These are phyloP conservation scores for Hypoxylon sp. DNA, from an alignment of 2,329 filamentous ascomycete species.

Conservation along the genomic window DNA sequence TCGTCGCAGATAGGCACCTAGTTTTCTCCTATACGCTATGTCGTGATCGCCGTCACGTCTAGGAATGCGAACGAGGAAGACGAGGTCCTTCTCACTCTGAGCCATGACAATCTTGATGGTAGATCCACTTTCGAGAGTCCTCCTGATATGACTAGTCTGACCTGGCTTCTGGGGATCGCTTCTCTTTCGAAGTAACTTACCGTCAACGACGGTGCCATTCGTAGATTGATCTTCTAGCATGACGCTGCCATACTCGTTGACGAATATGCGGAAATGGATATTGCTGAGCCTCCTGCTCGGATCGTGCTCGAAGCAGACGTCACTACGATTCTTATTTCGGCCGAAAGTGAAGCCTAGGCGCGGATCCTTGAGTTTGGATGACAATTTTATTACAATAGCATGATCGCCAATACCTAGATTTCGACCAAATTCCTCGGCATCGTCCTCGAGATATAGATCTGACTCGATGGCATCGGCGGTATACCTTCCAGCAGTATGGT, in stretches of 20 bases:
- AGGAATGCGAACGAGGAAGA: constrained; percentile 89
- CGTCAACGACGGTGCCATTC: constrained; percentile 94
- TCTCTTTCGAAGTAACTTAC: constrained; percentile 72
- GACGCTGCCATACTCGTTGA: constrained; percentile 86
- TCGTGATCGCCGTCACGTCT: constrained; percentile 77
- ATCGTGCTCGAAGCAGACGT: constrained; percentile 78
- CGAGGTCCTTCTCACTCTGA: constrained; percentile 70
- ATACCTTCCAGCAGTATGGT: constrained; percentile 65
- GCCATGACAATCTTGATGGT: constrained; percentile 78
- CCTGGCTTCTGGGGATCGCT: constrained; percentile 56
- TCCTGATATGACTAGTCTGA: constrained; percentile 57
- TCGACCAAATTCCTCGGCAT: constrained; percentile 66
- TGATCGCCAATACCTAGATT: constrained; percentile 67
- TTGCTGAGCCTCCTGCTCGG: constrained; percentile 86
- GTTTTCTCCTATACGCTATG: constrained; percentile 76
- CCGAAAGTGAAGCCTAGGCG: constrained; percentile 87
- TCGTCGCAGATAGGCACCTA: constrained; percentile 74
- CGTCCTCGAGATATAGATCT: constrained; percentile 67
- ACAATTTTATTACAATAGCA: constrained; percentile 86
- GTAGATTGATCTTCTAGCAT: constrained; percentile 96
- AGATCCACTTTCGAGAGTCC: constrained; percentile 80
- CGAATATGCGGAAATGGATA: constrained; percentile 93
- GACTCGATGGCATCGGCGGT: constrained; percentile 66
- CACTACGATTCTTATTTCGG: constrained; percentile 78
- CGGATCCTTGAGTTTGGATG: constrained; percentile 78